Percentiles rank a stretch among this genome's conserved stretches.
phyloP scores from a whole-genome alignment of 345 rosid species.

The Theobroma cacao region DNA sequence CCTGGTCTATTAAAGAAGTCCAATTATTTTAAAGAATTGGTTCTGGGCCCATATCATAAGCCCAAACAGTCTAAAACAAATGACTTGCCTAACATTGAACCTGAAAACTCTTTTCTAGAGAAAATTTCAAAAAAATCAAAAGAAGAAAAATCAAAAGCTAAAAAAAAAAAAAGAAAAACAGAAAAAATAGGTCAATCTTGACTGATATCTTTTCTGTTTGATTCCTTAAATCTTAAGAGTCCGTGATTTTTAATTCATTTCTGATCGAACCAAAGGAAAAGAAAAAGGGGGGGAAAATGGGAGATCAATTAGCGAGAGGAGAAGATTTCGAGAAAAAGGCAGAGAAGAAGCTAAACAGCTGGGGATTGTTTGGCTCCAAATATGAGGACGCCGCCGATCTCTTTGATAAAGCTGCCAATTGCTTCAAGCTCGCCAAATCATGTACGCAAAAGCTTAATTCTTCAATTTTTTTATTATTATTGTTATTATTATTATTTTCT shows the following conservation, averaged over 20 bases:
- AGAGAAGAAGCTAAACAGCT: conserved; percentile 60
- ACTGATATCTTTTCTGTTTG: neutral
- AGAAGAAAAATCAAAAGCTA: neutral
- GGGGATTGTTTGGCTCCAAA: conserved; percentile 65
- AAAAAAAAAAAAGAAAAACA: neutral
- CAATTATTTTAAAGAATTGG: neutral
- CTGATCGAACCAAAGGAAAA: neutral
- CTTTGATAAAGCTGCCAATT: conserved; percentile 71
- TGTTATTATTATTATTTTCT: neutral
- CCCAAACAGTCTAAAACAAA: neutral
- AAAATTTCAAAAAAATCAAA: neutral
- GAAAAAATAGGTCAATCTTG: neutral
- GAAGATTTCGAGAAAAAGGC: conserved; percentile 69
- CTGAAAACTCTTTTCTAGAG: neutral
- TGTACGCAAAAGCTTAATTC: too few species aligned
- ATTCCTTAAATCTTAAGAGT: neutral
- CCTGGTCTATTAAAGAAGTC: too few species aligned
- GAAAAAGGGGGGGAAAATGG: conserved; percentile 29
- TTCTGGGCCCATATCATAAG: neutral
- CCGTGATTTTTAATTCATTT: neutral
- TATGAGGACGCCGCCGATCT: conserved; percentile 77
- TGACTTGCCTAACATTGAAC: neutral
- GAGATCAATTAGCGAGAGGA: conserved; percentile 53
- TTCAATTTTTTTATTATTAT: neutral
- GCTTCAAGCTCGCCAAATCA: conserved; percentile 68